phyloP scores from a whole-genome alignment of 306 rosid genomes.

The Aeschynomene evenia region DNA sequence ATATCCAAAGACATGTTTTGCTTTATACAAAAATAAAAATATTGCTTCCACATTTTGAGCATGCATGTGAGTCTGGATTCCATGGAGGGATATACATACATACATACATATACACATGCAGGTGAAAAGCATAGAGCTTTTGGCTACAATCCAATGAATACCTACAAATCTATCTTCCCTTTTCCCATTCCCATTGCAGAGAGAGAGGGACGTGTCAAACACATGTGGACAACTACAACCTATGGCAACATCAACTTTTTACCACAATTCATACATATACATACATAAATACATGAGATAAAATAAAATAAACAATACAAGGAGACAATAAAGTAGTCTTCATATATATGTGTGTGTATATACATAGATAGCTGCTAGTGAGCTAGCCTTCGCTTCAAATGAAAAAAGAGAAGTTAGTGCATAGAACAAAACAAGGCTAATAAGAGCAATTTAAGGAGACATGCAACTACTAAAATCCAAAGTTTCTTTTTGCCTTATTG shows the following conservation, averaged over 20 bases:
- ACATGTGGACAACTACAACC: slow-evolving; percentile 48
- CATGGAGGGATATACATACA: too few species aligned
- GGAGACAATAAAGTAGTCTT: slow-evolving; percentile 40
- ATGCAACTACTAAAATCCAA: slow-evolving; percentile 54
- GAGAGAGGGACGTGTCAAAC: slow-evolving; percentile 53
- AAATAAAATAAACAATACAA: not conserved
- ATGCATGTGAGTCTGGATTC: slow-evolving; percentile 62
- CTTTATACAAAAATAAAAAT: slow-evolving; percentile 8
- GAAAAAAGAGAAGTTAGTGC: slow-evolving; percentile 25
- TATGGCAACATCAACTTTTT: slow-evolving; percentile 26
- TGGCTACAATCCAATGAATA: slow-evolving; percentile 46
- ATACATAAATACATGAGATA: slow-evolving; percentile 34
- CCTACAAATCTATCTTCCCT: slow-evolving; percentile 21
- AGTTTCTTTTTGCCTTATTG: slow-evolving; percentile 41
- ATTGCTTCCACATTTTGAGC: slow-evolving; percentile 33
- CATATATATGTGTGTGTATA: too few species aligned
- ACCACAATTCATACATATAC: too few species aligned
- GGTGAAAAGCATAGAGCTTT: slow-evolving; percentile 40
- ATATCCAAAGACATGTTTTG: not conserved
- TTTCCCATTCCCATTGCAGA: slow-evolving; percentile 36
- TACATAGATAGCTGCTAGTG: slow-evolving; percentile 10
- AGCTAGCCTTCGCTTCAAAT: too few species aligned
- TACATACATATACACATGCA: too few species aligned
- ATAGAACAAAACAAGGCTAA: slow-evolving; percentile 46
- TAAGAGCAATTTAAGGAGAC: slow-evolving; percentile 51